phyloP scores from a whole-genome alignment of 2,329 filamentous ascomycete species.

The Cladosporium colombiae region DNA sequence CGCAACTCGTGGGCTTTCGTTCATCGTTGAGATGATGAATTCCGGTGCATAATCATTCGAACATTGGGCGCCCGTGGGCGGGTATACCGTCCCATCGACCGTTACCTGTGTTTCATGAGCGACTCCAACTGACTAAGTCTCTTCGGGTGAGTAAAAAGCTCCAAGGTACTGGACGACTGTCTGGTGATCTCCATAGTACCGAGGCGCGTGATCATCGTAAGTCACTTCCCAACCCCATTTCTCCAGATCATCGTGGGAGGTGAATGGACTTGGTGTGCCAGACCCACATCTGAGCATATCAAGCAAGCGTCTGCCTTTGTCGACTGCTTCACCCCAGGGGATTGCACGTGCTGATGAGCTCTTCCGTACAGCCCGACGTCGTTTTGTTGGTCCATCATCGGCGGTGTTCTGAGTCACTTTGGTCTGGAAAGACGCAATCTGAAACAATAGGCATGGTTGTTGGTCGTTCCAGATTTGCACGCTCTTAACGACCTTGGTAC shows the following conservation, averaged over 20 bases:
- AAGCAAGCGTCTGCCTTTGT: constrained; percentile 5
- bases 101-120: not conserved
- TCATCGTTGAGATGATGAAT: not conserved
- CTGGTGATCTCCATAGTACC: not conserved
- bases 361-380: not conserved
- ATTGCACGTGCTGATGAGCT: not conserved
- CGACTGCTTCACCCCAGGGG: not conserved
- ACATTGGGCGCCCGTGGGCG: not conserved
- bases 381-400: not conserved
- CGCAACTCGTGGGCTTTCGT: not conserved
- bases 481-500: constrained; percentile 17
- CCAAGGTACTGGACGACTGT: not conserved
- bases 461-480: constrained; percentile 7
- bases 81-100: not conserved
- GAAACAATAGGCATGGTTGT: not conserved
- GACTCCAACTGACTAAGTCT: not conserved
- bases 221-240: constrained; percentile 4
- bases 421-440: not conserved
- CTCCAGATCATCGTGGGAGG: not conserved
- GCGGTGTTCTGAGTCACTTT: not conserved
- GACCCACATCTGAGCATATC: constrained; percentile 6
- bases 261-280: not conserved
- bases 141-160: not conserved
- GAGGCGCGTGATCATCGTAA: not conserved
- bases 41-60: not conserved